These are phyloP conservation scores for Blastobotrys persicus DNA, from an alignment of 1,139 yeast species.

Conservation along the genomic window DNA sequence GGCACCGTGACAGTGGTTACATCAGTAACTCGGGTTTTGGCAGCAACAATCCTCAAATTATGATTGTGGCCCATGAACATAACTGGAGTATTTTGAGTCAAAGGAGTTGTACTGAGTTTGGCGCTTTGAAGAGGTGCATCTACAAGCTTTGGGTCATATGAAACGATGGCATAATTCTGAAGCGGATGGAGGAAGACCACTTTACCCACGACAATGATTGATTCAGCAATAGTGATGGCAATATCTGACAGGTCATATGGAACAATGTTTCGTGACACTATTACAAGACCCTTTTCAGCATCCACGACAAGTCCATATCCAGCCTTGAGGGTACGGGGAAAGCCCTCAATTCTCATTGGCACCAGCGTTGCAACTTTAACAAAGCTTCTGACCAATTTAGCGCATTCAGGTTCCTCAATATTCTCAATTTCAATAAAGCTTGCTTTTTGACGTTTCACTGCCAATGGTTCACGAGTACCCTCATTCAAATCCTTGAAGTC, in stretches of 20 bases:
- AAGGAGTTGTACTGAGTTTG: constrained; percentile 52
- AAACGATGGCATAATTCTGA: constrained; percentile 78
- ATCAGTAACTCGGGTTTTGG: constrained; percentile 75
- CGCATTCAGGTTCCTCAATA: constrained; percentile 49
- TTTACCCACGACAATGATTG: constrained; percentile 74
- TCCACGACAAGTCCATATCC: constrained; percentile 82
- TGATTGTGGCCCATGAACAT: constrained; percentile 78
- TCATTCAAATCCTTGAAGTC: constrained; percentile 54
- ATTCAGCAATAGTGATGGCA: constrained; percentile 77
- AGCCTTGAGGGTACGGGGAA: constrained; percentile 56
- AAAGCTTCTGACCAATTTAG: constrained; percentile 56
- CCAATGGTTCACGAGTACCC: constrained; percentile 45
- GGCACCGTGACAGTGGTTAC: constrained; percentile 74
- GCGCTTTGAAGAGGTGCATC: constrained; percentile 65
- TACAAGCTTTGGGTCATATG: constrained; percentile 76
- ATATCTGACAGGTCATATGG: constrained; percentile 87
- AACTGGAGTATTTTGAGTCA: constrained; percentile 73
- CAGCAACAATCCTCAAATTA: constrained; percentile 65
- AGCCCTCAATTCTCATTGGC: constrained; percentile 74
- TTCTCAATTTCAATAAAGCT: constrained; percentile 65
- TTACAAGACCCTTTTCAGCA: constrained; percentile 71
- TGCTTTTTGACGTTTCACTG: constrained; percentile 47
- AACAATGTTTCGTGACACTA: constrained; percentile 73
- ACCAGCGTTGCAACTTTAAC: constrained; percentile 65
- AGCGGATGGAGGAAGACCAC: constrained; percentile 86